Conservation (phyloP, 2,329 filamentous ascomycete species). For the Phaeosphaeriaceae sp. region DNA sequence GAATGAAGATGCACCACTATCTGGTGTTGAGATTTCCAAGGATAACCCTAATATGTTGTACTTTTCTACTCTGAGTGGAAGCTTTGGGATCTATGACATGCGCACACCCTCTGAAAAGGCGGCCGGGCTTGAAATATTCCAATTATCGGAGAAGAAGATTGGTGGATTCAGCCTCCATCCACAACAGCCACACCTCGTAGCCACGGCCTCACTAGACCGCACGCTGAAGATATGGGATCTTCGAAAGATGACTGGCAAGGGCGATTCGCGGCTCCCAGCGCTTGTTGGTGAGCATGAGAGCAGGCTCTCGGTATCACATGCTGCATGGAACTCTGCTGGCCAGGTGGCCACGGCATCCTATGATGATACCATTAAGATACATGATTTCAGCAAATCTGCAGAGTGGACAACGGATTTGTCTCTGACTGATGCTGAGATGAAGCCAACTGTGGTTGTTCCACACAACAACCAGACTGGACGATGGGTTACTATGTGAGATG, state of each 20-base stretch:
- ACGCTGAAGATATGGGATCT: conserved; percentile 93
- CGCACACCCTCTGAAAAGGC: conserved; percentile 64
- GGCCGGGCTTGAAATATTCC: conserved; percentile 66
- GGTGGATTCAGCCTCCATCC: conserved; percentile 91
- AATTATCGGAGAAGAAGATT: conserved; percentile 89
- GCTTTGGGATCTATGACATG: conserved; percentile 80
- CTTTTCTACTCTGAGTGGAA: conserved; percentile 85
- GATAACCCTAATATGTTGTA: conserved; percentile 76
- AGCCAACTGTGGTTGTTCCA: conserved; percentile 70
- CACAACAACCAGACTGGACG: conserved; percentile 97
- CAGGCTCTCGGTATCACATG: conserved; percentile 86
- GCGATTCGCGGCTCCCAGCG: conserved; percentile 65
- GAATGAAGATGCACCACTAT: conserved; percentile 77
- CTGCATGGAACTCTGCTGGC: conserved; percentile 83
- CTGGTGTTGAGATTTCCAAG: conserved; percentile 78
- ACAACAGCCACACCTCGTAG: conserved; percentile 77
- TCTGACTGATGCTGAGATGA: conserved; percentile 68
- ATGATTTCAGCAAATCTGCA: conserved; percentile 67
- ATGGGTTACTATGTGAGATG: conserved; percentile 79
- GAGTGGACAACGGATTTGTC: conserved; percentile 61
- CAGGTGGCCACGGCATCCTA: conserved; percentile 92
- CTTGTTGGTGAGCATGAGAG: conserved; percentile 83
- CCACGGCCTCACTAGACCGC: conserved; percentile 88
- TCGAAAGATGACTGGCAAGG: conserved; percentile 73
- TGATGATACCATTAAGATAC: conserved; percentile 93